Conservation (phyloP, 352 stramenopile species). For the Aphanomyces stellatus region DNA sequence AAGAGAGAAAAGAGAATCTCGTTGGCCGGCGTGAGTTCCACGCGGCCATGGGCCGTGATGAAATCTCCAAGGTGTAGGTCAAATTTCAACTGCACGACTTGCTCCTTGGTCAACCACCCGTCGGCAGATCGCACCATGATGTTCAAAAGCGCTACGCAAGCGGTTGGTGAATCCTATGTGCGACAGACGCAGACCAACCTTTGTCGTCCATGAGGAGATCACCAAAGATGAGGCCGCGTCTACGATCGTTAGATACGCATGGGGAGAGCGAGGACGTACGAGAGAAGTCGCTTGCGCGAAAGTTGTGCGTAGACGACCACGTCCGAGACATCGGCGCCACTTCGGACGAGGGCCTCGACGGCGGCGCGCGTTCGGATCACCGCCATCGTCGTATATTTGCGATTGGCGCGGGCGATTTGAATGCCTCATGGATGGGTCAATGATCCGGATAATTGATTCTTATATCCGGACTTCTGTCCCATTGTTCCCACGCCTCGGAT, state of each 20-base stretch:
- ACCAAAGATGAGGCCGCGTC: constrained; percentile 37
- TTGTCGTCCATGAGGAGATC: constrained; percentile 39
- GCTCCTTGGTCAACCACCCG: constrained; percentile 45
- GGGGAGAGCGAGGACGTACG: constrained; percentile 25
- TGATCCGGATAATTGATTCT: too few relatives aligned
- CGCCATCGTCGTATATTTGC: not conserved
- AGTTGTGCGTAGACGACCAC: constrained; percentile 59
- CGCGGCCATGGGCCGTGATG: constrained; percentile 46
- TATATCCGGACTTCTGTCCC: too few relatives aligned
- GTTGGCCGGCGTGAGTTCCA: constrained; percentile 32
- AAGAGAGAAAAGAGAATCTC: constrained; percentile 38
- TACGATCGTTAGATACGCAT: constrained; percentile 31
- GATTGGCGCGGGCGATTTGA: too few relatives aligned
- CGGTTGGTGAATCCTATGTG: constrained; percentile 21
- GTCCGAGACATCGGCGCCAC: constrained; percentile 13
- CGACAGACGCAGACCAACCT: constrained; percentile 13
- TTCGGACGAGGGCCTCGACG: not conserved
- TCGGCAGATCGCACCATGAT: constrained; percentile 24
- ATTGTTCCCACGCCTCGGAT: too few relatives aligned
- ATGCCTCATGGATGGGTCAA: too few relatives aligned
- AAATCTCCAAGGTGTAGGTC: constrained; percentile 57
- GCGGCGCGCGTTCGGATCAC: not conserved
- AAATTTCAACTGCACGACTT: constrained; percentile 55
- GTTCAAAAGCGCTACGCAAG: not conserved
- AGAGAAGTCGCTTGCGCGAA: constrained; percentile 65